Evolutionary conservation across 2,329 filamentous ascomycete genomes (phyloP).

Genomic region (Monosporascus sp.): DNA sequence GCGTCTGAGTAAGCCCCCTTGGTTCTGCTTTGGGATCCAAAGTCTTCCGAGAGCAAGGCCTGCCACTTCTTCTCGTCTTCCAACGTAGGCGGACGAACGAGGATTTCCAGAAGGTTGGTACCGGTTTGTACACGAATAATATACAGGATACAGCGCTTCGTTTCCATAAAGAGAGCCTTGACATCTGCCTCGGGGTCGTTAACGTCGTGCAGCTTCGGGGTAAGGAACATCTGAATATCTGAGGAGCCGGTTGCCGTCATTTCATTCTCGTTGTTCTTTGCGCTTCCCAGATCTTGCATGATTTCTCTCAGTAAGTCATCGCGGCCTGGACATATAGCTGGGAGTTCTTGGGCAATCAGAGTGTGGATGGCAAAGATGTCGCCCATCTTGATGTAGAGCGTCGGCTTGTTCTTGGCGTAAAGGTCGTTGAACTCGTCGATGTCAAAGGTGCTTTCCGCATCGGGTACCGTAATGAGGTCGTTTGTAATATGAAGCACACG

Average conservation of each 20-base stretch:
- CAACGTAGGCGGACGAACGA: conserved; percentile 78
- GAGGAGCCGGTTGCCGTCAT: conserved; percentile 79
- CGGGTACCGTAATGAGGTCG: conserved; percentile 74
- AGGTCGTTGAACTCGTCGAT: conserved; percentile 99
- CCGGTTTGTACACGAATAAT: conserved; percentile 96
- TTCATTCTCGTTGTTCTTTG: conserved; percentile 93
- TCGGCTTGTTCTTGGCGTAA: conserved; percentile 93
- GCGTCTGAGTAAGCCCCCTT: conserved; percentile 85
- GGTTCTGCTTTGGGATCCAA: conserved; percentile 60
- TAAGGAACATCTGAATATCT: conserved; percentile 87
- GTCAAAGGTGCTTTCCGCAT: conserved; percentile 88
- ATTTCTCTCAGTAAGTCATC: conserved; percentile 90
- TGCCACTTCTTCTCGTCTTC: conserved; percentile 92
- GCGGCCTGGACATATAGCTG: conserved; percentile 68
- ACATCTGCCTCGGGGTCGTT: conserved; percentile 90
- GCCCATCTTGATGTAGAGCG: conserved; percentile 97
- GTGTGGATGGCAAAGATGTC: conserved; percentile 97
- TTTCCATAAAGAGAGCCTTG: conserved; percentile 95
- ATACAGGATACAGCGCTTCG: conserved; percentile 93
- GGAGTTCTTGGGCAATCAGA: conserved; percentile 73
- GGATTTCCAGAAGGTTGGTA: conserved; percentile 85
- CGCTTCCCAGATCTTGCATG: conserved; percentile 87
- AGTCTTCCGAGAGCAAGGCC: conserved; percentile 73
- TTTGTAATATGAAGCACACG: conserved; percentile 70
- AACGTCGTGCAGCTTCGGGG: conserved; percentile 80